Conservation (phyloP, 768 basidiomycete genomes). For the Xerocomellus dryophilus region DNA sequence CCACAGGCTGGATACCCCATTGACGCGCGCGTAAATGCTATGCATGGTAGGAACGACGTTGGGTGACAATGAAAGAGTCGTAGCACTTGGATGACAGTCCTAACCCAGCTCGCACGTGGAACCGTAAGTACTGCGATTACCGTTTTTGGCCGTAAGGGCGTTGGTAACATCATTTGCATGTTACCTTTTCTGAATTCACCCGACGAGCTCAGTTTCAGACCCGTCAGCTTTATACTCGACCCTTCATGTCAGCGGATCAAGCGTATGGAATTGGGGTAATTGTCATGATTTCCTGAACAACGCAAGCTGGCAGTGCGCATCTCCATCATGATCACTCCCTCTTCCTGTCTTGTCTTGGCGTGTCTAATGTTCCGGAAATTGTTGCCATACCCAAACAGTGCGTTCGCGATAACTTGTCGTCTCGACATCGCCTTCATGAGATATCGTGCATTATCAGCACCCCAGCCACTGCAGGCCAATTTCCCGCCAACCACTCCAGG, state of each 20-base stretch:
- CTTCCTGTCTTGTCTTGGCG: background rate
- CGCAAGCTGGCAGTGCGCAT: slow-evolving; percentile 2
- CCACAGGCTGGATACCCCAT: slow-evolving; percentile 69
- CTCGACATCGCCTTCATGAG: slow-evolving; percentile 2
- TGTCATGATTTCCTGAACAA: slow-evolving; percentile 4
- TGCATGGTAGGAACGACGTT: slow-evolving; percentile 50
- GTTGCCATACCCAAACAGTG: slow-evolving; percentile 20
- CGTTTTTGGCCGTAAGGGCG: slow-evolving; percentile 13
- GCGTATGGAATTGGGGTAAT: slow-evolving; percentile 1
- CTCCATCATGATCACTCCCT: slow-evolving; percentile 1
- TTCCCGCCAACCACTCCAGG: slow-evolving; percentile 3
- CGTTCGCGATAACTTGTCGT: background rate
- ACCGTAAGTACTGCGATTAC: background rate
- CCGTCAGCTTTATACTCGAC: slow-evolving; percentile 4
- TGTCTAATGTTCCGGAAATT: slow-evolving; percentile 21
- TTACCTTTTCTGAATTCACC: background rate
- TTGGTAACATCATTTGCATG: background rate
- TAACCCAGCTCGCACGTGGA: slow-evolving; percentile 12
- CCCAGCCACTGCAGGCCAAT: slow-evolving; percentile 4
- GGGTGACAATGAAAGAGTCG: background rate
- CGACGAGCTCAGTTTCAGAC: slow-evolving; percentile 5
- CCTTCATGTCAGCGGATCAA: slow-evolving; percentile 9
- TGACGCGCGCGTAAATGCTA: slow-evolving; percentile 63
- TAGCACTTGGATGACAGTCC: no score
- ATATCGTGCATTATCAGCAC: background rate